Base-by-base conservation (phyloP, 805 yeast species). In the Candida endomychidarum region DNA sequence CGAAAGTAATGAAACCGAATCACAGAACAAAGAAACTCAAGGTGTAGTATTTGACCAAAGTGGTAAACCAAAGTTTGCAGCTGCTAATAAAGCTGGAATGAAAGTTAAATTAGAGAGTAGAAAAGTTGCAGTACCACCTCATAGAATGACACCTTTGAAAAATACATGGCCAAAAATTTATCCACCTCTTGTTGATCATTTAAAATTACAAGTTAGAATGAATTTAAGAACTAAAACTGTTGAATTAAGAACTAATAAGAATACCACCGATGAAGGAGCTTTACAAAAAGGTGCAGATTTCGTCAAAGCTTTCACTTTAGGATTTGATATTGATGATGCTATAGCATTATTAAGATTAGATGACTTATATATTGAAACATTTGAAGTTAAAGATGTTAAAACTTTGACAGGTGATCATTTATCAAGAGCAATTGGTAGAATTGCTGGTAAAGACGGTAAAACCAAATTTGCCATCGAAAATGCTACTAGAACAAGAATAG, bases 391-490 rank as follows among this genome's bases (percentile, higher is more conserved):
- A 62, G 99, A 93, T 65, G 97, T 93, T 42, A 95, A 93, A 67
- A 91, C 97, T 4, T 72, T 93, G 51, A 81, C 80, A 20, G 99
- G 98, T 19, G 99, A 93, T 67, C 99, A 93, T 77, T 74, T 93
- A 60, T 85, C 96, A 38, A 83, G 99, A 76, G 99, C 99, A 6
- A 93, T 93, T 61, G 99, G 99, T 57, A 88, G 99, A 76, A 93
- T 93, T 65, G 99, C 99, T 10, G 99, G 99, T 64, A 95, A 93
- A 60, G 99, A 93, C 60, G 99, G 99, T 58, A 91, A 90, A 67
- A 93, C 98, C 47, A 93, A 91, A 70, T 93, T 91, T 63, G 97
- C 99, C 22, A 93, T 93, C 58, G 99, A 93, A 67, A 93, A 93
- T 59, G 97, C 99, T 12, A 91, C 98, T 16, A 80, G 98, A 69